Conservation (phyloP, 805 yeast genomes). For the Nakazawaea siamensis region DNA sequence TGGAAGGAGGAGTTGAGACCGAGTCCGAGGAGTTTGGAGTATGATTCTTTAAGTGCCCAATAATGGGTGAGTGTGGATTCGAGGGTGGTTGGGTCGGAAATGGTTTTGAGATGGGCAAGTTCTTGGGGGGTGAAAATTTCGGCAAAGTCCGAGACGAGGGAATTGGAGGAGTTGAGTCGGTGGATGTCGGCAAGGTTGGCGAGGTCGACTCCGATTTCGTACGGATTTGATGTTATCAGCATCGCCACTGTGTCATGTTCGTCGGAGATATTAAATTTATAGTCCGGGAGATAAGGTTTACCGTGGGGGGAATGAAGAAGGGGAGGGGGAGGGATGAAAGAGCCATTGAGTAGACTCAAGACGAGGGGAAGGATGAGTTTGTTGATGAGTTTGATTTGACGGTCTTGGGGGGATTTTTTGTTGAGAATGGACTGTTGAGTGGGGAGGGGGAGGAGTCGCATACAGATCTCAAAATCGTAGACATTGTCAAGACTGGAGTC, state of each 20-base stretch:
- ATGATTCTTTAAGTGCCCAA: conserved; percentile 81
- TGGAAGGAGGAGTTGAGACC: conserved; percentile 8
- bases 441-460: conserved; percentile 35
- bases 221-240: conserved; percentile 24
- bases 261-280: conserved; percentile 52
- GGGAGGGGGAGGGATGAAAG: no score
- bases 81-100: no score
- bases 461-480: conserved; percentile 38
- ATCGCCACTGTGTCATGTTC: conserved; percentile 44
- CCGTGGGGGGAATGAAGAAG: no score
- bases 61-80: conserved; percentile 53
- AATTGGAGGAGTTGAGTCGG: conserved; percentile 22
- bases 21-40: conserved; percentile 36
- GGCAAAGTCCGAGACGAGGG: conserved; percentile 27
- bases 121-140: conserved; percentile 22
- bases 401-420: conserved; percentile 27
- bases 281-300: conserved; percentile 38
- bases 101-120: conserved; percentile 18
- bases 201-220: conserved; percentile 38
- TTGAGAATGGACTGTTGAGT: conserved; percentile 33
- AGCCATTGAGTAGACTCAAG: conserved; percentile 24
- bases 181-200: conserved; percentile 28
- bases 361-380: conserved; percentile 36
- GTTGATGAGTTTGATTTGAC: conserved; percentile 32
- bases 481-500: conserved; percentile 16